Base-by-base conservation (phyloP, 805 yeast genomes). In the baker's yeast (Saccharomyces cerevisiae) region DNA sequence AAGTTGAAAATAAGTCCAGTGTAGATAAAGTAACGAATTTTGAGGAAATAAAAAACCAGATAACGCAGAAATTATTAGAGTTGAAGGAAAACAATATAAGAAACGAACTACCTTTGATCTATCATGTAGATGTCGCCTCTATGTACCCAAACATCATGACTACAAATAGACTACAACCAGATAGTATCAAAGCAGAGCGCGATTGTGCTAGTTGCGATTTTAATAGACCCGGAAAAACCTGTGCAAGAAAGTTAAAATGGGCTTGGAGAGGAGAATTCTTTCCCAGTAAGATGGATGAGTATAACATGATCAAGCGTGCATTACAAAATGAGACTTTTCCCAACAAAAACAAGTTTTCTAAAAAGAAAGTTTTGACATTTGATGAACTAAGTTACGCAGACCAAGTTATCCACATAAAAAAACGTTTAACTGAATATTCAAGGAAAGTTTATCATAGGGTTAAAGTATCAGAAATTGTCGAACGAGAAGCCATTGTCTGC, bases 141-240 rank as follows among this genome's bases (percentile, higher is more conserved):
- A 94, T 94, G 99, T 94, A 94, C 66, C 99, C 99, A 5, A 94
- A 94, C 66, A 94, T 94, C 68, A 94, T 94, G 98, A 89, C 96
- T 6, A 87, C 98, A 0, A 94, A 94, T 71, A 82, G 99, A 66
- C 76, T 94, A 52, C 99, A 94, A 69, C 99, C 99, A 0, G 99
- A 94, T 71, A 91, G 98, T 3, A 92, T 94, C 89, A 91, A 94
- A 60, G 75, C 85, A 0, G 98, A 92, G 65, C 88, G 88, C 61
- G 96, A 90, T 64, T 95, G 99, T 73, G 98, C 99, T 0, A 83
- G 95, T 46, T 95, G 99, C 74, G 99, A 94, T 63, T 95, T 90
- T 73, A 94, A 94, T 68, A 76, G 96, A 54, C 98, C 97, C 0
- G 97, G 96, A 4, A 94, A 94, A 65, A 79, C 78, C 10, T 94